Evolutionary conservation across 805 yeast genomes (phyloP).

Genomic region (Suhomyces canberraensis): DNA sequence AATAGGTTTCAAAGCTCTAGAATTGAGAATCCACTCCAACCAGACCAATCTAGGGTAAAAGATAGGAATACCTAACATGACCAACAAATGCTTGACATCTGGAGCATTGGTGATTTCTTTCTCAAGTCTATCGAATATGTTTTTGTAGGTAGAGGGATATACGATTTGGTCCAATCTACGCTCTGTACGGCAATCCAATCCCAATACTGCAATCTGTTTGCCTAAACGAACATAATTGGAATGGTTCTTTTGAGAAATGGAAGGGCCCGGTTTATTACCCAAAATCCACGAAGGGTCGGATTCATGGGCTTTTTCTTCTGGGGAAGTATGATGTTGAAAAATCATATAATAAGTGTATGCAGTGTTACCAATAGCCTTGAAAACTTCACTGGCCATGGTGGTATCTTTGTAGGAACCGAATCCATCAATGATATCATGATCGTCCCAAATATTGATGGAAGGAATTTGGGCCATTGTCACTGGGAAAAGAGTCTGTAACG

Average conservation of each 20-base stretch:
- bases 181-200: conserved; percentile 92
- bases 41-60: conserved; percentile 92
- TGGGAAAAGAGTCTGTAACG: conserved; percentile 68
- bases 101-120: conserved; percentile 53
- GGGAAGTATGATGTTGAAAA: conserved; percentile 80
- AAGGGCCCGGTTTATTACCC: conserved; percentile 60
- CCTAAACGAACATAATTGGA: conserved; percentile 77
- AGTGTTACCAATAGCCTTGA: conserved; percentile 66
- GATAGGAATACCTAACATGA: conserved; percentile 91
- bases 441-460: conserved; percentile 82
- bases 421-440: conserved; percentile 96
- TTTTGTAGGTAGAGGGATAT: conserved; percentile 51
- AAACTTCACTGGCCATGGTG: conserved; percentile 71
- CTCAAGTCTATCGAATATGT: conserved; percentile 57
- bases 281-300: conserved; percentile 58
- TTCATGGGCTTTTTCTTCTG: conserved; percentile 36
- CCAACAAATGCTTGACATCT: conserved; percentile 68
- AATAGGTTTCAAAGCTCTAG: conserved; percentile 57
- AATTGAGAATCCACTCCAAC: conserved; percentile 73
- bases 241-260: conserved; percentile 61
- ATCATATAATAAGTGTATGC: conserved; percentile 87
- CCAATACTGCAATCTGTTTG: conserved; percentile 63
- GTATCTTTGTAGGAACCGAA: conserved; percentile 80
- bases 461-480: conserved; percentile 81
- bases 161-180: conserved; percentile 62